Conservation (phyloP, 2,329 filamentous ascomycete species). For the Monilinia laxa region DNA sequence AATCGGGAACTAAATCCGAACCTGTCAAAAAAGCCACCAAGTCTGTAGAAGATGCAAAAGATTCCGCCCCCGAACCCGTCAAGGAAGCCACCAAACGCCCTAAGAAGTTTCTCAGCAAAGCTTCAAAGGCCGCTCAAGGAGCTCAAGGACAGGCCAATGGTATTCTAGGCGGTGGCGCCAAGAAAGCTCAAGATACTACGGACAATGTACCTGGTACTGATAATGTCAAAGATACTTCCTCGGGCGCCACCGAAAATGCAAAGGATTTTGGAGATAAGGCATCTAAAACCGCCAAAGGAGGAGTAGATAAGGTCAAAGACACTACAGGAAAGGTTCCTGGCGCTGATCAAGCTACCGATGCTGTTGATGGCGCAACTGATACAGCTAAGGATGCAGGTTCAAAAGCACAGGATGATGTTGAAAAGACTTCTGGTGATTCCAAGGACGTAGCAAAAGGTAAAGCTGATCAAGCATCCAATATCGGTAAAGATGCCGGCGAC, state of each 20-base stretch:
- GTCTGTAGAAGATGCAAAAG: not conserved
- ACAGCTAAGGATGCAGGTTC: not conserved
- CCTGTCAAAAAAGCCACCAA: constrained; percentile 12
- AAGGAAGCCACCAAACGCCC: constrained; percentile 13
- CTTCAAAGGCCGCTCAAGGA: constrained; percentile 17
- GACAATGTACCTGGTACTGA: not conserved
- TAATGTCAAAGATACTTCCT: not conserved
- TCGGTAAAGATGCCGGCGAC: not conserved
- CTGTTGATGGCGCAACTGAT: not conserved
- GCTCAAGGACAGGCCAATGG: constrained; percentile 1
- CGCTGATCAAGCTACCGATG: constrained; percentile 6
- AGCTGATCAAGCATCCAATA: not conserved
- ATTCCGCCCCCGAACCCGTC: not conserved
- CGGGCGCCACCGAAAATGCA: not conserved
- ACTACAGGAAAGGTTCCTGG: not conserved
- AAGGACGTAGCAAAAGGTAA: constrained; percentile 3
- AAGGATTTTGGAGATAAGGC: constrained; percentile 11
- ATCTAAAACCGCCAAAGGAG: constrained; percentile 1
- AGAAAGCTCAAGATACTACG: constrained; percentile 10
- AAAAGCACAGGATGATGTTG: not conserved
- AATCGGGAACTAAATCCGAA: constrained; percentile 4
- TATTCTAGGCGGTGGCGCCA: not conserved
- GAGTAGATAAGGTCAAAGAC: not conserved
- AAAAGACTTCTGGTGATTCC: not conserved
- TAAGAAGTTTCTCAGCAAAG: constrained; percentile 23